Percentiles rank a stretch among this genome's conserved stretches.
Evolutionary conservation across 257 asterid genomes (phyloP).

Genomic region (Penstemon newberryi): DNA sequence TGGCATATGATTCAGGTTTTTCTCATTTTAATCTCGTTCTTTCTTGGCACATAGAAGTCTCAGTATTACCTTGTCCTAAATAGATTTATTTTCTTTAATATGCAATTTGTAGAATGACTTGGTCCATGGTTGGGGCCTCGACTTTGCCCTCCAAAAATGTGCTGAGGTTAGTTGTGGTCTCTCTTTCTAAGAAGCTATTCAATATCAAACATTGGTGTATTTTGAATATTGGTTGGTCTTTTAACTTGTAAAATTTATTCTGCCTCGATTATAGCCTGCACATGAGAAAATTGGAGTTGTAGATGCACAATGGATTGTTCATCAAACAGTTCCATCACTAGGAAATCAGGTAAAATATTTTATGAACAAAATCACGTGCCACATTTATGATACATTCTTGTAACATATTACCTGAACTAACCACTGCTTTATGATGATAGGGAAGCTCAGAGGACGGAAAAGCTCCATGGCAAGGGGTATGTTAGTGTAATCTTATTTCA

Average conservation of each 20-base stretch:
- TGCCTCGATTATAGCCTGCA: conserved; percentile 53
- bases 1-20: conserved; percentile 95
- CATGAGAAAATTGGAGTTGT: conserved; percentile 89
- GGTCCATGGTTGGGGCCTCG: conserved; percentile 98
- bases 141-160: conserved; percentile 76
- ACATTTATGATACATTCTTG: background rate
- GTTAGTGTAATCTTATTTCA: conserved; percentile 21
- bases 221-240: background rate
- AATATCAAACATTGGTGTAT: background rate
- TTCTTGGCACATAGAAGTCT: background rate
- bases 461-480: conserved; percentile 87
- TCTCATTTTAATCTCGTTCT: conserved; percentile 8
- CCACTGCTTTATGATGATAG: conserved; percentile 35
- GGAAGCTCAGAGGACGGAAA: conserved; percentile 57
- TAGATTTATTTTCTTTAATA: conserved; percentile 1
- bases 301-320: conserved; percentile 87
- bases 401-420: background rate
- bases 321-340: conserved; percentile 78
- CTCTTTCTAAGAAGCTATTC: background rate
- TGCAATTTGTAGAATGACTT: conserved; percentile 68
- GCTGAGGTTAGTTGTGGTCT: conserved; percentile 53
- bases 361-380: background rate
- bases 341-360: conserved; percentile 59
- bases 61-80: background rate
- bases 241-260: background rate